Conservation (phyloP, 2,329 filamentous ascomycete genomes). For the Trichoderma brevicompactum region DNA sequence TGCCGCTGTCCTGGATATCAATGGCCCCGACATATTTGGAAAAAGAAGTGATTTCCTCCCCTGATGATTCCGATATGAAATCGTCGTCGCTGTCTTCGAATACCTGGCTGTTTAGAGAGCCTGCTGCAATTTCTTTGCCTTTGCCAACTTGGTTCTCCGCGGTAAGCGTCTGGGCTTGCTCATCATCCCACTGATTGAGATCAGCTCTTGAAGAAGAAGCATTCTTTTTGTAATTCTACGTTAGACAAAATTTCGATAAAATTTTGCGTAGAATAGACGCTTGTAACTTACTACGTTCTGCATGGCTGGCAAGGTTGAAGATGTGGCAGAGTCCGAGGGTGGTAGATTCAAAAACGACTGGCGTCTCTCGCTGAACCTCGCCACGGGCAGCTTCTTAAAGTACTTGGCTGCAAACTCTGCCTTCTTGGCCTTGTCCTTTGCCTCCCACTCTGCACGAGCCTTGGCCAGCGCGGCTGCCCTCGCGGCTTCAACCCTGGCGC, state of each 20-base stretch:
- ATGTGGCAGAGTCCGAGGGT: neutral
- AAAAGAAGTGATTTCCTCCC: conserved; percentile 9
- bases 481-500: conserved; percentile 18
- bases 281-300: conserved; percentile 1
- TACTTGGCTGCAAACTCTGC: conserved; percentile 24
- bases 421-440: conserved; percentile 20
- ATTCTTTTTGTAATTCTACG: neutral
- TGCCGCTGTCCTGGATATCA: neutral
- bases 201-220: neutral
- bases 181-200: neutral
- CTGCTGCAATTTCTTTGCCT: neutral
- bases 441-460: conserved; percentile 18
- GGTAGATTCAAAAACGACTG: neutral
- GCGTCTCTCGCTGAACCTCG: conserved; percentile 13
- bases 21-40: conserved; percentile 8
- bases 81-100: conserved; percentile 23
- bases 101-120: conserved; percentile 20
- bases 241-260: neutral
- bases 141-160: neutral
- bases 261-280: neutral
- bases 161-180: neutral
- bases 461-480: conserved; percentile 11
- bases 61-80: neutral
- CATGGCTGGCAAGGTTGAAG: neutral
- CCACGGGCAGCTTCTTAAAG: conserved; percentile 25